Evolutionary conservation across 305 asterid genomes (phyloP), one percentile per base, ranked within the genome.

Genomic region (Fraxinus paxiana): DNA sequence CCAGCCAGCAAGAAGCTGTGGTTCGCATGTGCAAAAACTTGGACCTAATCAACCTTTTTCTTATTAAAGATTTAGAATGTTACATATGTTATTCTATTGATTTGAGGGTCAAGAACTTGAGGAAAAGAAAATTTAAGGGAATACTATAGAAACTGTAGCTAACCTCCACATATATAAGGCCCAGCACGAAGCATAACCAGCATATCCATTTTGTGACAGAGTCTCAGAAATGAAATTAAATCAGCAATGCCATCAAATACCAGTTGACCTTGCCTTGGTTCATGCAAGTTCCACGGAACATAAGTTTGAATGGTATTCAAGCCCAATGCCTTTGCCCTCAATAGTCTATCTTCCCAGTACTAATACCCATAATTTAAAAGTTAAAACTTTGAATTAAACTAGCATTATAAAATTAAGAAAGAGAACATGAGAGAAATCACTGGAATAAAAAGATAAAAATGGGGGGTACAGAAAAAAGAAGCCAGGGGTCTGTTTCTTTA

Each of bases 321-420:
- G 20, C 98, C 98, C 91, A 95, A 87, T 26, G 97, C 97, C 94
- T 95, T 93, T 61, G 93, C 97, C 85, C 98, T 90, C 90, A 89
- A 82, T 80, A 93, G 90, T 76, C 98, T 91, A 89, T 95, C 98
- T 87, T 92, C 96, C 98, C 98, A 95, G 81, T 91, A 91, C 98
- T 95, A 83, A 41, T 85, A 80, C 61, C 28, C 85, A 74, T 76
- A 13, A 79, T 82, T 70, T 69, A 80, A 51, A 79, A 20, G 24
- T 83, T 63, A 78, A 83, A 75, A 13, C n/a, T 37, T 2, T 48
- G 78, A 81, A 72, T 37, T 46, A 81, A 72, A 59, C 41, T 17
- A 41, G 73, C 61, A 35, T 59, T 33, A 81, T 30, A 51, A 83
- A 82, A 46, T 28, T 22, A 63, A 13, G 83, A 22, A 17, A 54